Evolutionary conservation across 148 eudicot genomes (phyloP).

Genomic region (Rhododendron ovatum): DNA sequence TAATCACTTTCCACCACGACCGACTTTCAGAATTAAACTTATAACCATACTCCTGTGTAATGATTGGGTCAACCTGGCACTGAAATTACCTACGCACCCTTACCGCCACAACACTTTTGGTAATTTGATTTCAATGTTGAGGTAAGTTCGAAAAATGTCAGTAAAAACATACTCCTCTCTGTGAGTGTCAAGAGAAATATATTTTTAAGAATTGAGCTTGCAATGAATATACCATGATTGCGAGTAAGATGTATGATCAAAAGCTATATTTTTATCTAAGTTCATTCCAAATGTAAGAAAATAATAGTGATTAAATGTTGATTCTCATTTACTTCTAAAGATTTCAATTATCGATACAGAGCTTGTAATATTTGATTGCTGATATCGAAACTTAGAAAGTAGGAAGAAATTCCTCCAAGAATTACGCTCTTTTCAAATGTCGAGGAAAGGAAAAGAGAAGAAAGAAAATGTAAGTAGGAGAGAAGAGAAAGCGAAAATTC

Average conservation of each 20-base stretch:
- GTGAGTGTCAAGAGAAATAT: too few relatives aligned
- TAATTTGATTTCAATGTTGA: not conserved
- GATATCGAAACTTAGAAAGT: not conserved
- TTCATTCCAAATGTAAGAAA: not conserved
- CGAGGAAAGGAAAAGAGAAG: not conserved
- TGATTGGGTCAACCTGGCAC: not conserved
- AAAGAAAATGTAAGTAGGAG: not conserved
- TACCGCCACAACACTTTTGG: not conserved
- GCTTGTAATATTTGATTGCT: not conserved
- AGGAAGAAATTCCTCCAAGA: not conserved
- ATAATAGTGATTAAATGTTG: too few relatives aligned
- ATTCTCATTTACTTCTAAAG: not conserved
- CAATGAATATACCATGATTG: too few relatives aligned
- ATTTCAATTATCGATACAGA: too few relatives aligned
- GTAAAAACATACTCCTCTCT: too few relatives aligned
- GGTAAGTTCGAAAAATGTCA: not conserved
- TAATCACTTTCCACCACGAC: not conserved
- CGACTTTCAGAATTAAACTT: not conserved
- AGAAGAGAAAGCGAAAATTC: too few relatives aligned
- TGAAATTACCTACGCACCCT: constrained; percentile 4
- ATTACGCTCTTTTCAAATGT: not conserved
- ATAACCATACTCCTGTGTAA: not conserved
- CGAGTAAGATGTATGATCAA: too few relatives aligned
- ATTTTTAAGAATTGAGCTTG: too few relatives aligned
- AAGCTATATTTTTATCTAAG: too few relatives aligned